A percentile compares a stretch with the other conserved stretches of the same genome.
These are phyloP conservation scores for Cicer pinnatifidum DNA, from an alignment of 306 rosid genomes.

Conservation along the genomic window DNA sequence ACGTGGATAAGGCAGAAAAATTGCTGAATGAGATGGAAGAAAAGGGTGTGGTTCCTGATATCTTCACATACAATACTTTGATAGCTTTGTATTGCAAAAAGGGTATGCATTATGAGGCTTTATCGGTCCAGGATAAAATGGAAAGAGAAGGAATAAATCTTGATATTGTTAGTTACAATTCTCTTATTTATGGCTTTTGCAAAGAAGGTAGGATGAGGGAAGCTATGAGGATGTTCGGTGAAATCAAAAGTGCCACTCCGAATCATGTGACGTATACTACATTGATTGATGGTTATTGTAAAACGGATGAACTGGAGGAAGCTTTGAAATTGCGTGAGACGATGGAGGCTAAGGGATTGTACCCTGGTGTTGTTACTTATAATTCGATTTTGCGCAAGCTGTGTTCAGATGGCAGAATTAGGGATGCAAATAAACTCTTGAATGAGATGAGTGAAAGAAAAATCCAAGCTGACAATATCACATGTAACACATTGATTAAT, in stretches of 20 bases:
- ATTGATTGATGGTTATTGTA: slow-evolving; percentile 81
- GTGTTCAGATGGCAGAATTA: slow-evolving; percentile 79
- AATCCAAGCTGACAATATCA: slow-evolving; percentile 76
- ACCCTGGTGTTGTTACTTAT: slow-evolving; percentile 77
- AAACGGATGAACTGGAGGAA: slow-evolving; percentile 69
- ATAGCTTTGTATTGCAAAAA: slow-evolving; percentile 71
- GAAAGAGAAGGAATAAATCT: slow-evolving; percentile 73
- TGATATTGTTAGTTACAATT: slow-evolving; percentile 77
- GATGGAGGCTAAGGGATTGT: slow-evolving; percentile 75
- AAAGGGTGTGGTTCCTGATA: slow-evolving; percentile 69
- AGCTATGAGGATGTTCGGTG: slow-evolving; percentile 74
- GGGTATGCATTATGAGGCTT: slow-evolving; percentile 85
- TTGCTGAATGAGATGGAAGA: slow-evolving; percentile 74
- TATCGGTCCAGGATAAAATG: slow-evolving; percentile 75
- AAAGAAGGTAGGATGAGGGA: slow-evolving; percentile 88
- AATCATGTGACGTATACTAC: slow-evolving; percentile 83
- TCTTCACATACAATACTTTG: slow-evolving; percentile 82
- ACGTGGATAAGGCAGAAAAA: slow-evolving; percentile 66
- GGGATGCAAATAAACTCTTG: slow-evolving; percentile 81
- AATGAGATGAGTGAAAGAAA: slow-evolving; percentile 78
- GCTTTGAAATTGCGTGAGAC: slow-evolving; percentile 63
- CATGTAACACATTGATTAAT: slow-evolving; percentile 90
- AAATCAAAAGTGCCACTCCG: slow-evolving; percentile 64
- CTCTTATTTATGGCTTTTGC: slow-evolving; percentile 79
- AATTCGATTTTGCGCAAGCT: slow-evolving; percentile 79